Percentiles rank a stretch among this genome's conserved stretches.
These are phyloP conservation scores for Cladosporium sp. DNA, from an alignment of 2,329 filamentous ascomycete species.

Conservation along the genomic window DNA sequence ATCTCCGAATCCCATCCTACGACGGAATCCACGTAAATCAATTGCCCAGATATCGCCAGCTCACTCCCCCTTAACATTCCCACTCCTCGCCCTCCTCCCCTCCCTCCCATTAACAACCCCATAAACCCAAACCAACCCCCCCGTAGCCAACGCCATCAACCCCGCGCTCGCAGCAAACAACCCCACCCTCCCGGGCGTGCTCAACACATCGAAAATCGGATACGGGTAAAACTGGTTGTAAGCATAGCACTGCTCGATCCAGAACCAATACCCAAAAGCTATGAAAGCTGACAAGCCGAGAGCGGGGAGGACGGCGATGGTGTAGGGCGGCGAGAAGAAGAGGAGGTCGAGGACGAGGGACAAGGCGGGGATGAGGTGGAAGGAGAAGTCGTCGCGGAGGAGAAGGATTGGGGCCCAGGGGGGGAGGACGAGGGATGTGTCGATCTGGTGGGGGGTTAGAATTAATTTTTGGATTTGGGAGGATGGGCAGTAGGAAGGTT, in stretches of 20 bases:
- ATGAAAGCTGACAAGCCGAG: slow-evolving; percentile 59
- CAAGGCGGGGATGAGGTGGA: slow-evolving; percentile 66
- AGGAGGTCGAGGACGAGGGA: slow-evolving; percentile 66
- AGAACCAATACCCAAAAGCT: slow-evolving; percentile 71
- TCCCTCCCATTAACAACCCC: slow-evolving; percentile 60
- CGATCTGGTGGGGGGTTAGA: slow-evolving; percentile 32
- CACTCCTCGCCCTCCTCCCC: slow-evolving; percentile 24
- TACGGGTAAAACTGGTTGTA: slow-evolving; percentile 79
- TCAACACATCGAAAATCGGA: slow-evolving; percentile 73
- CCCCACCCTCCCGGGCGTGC: slow-evolving; percentile 63
- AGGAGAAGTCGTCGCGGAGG: slow-evolving; percentile 60
- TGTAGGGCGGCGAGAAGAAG: slow-evolving; percentile 72
- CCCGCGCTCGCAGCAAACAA: slow-evolving; percentile 64
- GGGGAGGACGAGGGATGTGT: slow-evolving; percentile 56
- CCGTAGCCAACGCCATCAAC: slow-evolving; percentile 71
- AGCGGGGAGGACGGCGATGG: slow-evolving; percentile 60
- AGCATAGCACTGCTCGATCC: slow-evolving; percentile 71
- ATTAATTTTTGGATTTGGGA: background rate
- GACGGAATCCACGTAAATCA: background rate
- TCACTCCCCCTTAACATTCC: slow-evolving; percentile 31
- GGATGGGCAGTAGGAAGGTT: too few relatives aligned
- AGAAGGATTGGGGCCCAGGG: slow-evolving; percentile 41
- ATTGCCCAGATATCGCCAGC: background rate
- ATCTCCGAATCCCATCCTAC: background rate
- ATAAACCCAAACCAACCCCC: slow-evolving; percentile 69